These are phyloP conservation scores for Tylopilus subfusipes DNA, from an alignment of 768 basidiomycete genomes.

Conservation along the genomic window DNA sequence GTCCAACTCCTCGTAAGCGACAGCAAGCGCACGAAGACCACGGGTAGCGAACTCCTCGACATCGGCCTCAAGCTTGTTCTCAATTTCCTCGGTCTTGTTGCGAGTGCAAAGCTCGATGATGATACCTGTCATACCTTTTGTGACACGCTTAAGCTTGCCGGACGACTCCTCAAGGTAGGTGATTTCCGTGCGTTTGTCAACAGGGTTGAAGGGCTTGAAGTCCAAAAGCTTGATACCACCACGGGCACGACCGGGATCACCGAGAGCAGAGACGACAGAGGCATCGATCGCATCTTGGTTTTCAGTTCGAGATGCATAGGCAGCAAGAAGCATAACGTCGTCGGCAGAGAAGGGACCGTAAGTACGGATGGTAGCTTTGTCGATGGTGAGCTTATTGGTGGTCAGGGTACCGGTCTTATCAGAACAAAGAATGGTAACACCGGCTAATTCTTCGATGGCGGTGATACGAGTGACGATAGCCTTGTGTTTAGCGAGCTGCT, in stretches of 20 bases:
- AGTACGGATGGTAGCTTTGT: conserved; percentile 84
- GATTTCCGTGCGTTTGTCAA: conserved; percentile 98
- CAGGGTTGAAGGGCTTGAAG: conserved; percentile 99
- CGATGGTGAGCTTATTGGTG: conserved; percentile 99
- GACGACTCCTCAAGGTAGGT: conserved; percentile 92
- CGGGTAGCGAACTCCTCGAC: conserved; percentile 94
- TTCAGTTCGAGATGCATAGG: conserved; percentile 96
- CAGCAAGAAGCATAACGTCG: conserved; percentile 89
- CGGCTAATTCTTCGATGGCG: conserved; percentile 96
- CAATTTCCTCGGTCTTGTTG: conserved; percentile 92
- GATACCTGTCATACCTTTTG: conserved; percentile 99
- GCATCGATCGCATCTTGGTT: conserved; percentile 98
- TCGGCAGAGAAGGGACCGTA: conserved; percentile 87
- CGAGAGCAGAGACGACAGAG: conserved; percentile 78
- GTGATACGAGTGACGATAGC: conserved; percentile 99
- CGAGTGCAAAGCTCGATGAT: conserved; percentile 96
- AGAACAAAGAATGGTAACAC: conserved; percentile 97
- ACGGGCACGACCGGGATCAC: conserved; percentile 71
- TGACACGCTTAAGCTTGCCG: conserved; percentile 97
- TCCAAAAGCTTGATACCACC: conserved; percentile 93
- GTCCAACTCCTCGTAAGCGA: conserved; percentile 91
- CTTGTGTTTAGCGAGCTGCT: conserved; percentile 99
- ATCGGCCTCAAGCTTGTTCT: conserved; percentile 88
- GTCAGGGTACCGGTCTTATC: conserved; percentile 99
- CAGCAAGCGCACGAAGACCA: conserved; percentile 94